A percentile compares a stretch with the other conserved stretches of the same genome.
Conservation (phyloP, 495 filamentous ascomycete genomes). For the Evansstolkia leycettana region DNA sequence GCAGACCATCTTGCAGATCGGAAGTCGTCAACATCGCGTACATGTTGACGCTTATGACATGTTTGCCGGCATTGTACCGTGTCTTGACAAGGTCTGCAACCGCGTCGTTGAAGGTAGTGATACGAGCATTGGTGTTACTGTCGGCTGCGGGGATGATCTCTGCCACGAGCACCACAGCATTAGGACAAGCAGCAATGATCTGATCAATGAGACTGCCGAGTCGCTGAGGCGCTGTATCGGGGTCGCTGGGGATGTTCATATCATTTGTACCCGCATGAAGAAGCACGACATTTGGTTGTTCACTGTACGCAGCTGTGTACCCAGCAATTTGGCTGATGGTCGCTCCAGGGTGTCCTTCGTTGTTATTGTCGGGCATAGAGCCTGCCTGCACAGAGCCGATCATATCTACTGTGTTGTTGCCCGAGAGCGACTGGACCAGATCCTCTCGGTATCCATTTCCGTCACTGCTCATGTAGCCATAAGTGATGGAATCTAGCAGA, state of each 20-base stretch:
- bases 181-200: conserved; percentile 14
- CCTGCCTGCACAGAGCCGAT: too few relatives aligned
- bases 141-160: conserved; percentile 16
- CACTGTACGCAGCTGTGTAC: too few relatives aligned
- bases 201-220: conserved; percentile 14
- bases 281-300: conserved; percentile 2
- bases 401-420: too few relatives aligned
- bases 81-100: conserved; percentile 2
- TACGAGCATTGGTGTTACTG: conserved; percentile 14
- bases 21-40: not conserved
- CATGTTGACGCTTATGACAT: conserved; percentile 20
- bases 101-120: conserved; percentile 13
- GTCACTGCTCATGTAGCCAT: too few relatives aligned
- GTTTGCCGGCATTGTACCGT: too few relatives aligned
- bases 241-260: conserved; percentile 1
- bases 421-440: too few relatives aligned
- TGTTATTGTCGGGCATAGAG: too few relatives aligned
- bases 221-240: not conserved
- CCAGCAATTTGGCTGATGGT: too few relatives aligned
- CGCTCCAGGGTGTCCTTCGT: too few relatives aligned
- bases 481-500: too few relatives aligned
- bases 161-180: conserved; percentile 23
- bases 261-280: conserved; percentile 13
- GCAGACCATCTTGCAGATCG: conserved; percentile 29
- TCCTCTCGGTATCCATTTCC: too few relatives aligned